Evolutionary conservation across 805 yeast species (phyloP).

Genomic region (Candida tibetensis): DNA sequence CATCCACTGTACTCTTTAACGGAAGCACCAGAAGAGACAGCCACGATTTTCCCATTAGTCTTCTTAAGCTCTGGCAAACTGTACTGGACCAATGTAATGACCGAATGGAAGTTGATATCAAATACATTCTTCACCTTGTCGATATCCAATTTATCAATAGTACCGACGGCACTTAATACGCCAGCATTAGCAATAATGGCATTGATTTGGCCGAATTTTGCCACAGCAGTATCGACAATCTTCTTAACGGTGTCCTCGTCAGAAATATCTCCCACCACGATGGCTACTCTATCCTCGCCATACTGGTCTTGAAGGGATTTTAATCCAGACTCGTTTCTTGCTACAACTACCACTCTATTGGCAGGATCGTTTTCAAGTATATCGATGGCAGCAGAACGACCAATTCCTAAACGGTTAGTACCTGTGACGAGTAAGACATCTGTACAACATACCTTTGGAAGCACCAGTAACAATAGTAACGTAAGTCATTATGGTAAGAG

Average conservation of each 20-base stretch:
- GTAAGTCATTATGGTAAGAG: constrained; percentile 5
- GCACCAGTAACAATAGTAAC: constrained; percentile 59
- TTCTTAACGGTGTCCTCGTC: constrained; percentile 32
- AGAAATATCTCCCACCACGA: constrained; percentile 61
- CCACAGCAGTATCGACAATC: constrained; percentile 45
- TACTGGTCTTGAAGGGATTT: constrained; percentile 39
- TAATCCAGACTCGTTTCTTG: constrained; percentile 58
- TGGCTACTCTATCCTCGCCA: constrained; percentile 48
- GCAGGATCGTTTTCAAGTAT: constrained; percentile 38
- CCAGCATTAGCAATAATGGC: constrained; percentile 80
- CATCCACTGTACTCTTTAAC: constrained; percentile 62
- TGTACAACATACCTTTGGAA: constrained; percentile 50
- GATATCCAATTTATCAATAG: constrained; percentile 47
- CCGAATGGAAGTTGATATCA: constrained; percentile 76
- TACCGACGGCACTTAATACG: constrained; percentile 70
- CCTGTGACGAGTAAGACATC: too few species aligned
- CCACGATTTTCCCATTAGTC: constrained; percentile 61
- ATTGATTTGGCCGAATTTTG: constrained; percentile 56
- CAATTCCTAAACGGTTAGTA: constrained; percentile 58
- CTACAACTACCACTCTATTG: constrained; percentile 61
- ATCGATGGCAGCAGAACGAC: constrained; percentile 64
- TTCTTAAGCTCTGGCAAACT: constrained; percentile 58
- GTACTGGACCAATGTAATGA: constrained; percentile 54
- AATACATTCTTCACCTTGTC: constrained; percentile 60
- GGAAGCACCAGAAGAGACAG: constrained; percentile 90